Base-by-base conservation (phyloP, 257 asterid species). In the Solanum tarapatanum region DNA sequence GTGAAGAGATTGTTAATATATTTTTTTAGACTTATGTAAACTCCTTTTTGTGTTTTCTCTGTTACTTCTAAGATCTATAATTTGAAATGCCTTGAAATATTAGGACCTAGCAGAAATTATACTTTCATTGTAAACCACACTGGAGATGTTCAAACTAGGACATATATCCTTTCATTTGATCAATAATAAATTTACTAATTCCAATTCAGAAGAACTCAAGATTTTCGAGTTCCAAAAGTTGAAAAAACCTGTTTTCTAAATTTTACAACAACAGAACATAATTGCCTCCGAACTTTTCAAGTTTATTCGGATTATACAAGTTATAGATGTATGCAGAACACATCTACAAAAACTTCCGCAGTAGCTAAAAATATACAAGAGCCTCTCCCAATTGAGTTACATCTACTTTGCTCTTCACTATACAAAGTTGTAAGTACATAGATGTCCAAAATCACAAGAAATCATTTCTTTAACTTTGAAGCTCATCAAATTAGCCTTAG, bases 401-500 rank as follows among this genome's bases (percentile, higher is more conserved):
- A 0, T 28, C 41, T 16, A 8, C 11, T 48, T 26, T 35, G 35
- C 75, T 62, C 6, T 51, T 17, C 6, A 30, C 7, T 69, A 36
- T 84, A 33, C 45, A 6, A 55, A 43, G 51, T 13, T 72, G 62
- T 17, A 91, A 32, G 80, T 51, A 93, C 72, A 77, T 88, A 51
- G 68, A 66, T 68, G 80, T 37, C 87, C 93, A 28, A 90, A 88
- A 73, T 87, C 93, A 37, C 77, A 86, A 35, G 88, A 74, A 86
- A 84, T 80, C 39, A 37, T 2, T 16, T 36, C 23, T 35, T 84
- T 33, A 30, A 90, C 90, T 86, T 92, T 86, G 69, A 94, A 87
- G 83, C 94, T 90, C 92, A 93, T 95, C 89, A 92, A 66, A 85
- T 93, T 93, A 17, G 94, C 93, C 37, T 87, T 93, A 69, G 97